phyloP scores from a whole-genome alignment of 441 rosid genomes.

The Flueggea neowawraea region DNA sequence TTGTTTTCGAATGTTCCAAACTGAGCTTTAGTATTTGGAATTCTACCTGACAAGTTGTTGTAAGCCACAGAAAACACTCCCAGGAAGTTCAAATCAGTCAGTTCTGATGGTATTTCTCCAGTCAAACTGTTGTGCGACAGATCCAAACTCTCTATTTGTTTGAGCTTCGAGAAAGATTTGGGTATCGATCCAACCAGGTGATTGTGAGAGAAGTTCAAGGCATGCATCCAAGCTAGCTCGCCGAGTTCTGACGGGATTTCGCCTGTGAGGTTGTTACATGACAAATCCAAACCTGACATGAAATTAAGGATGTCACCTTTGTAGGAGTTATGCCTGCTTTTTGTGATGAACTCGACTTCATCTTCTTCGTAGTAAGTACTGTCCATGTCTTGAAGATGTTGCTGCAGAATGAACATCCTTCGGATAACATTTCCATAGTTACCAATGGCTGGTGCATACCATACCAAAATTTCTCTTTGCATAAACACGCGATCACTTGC shows the following conservation, averaged over 20 bases:
- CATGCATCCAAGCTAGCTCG: not conserved
- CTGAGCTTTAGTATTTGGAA: slow-evolving; percentile 16
- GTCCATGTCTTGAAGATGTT: not conserved
- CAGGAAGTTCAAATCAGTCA: slow-evolving; percentile 2
- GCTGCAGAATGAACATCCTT: not conserved
- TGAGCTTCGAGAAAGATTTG: not conserved
- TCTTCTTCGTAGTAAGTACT: too few relatives aligned
- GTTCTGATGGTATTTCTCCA: slow-evolving; percentile 7
- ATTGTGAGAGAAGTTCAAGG: slow-evolving; percentile 16
- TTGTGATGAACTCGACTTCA: not conserved
- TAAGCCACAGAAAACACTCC: slow-evolving; percentile 12
- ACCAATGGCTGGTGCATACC: too few relatives aligned
- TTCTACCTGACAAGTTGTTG: slow-evolving; percentile 17
- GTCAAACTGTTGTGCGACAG: slow-evolving; percentile 15
- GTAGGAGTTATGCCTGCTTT: not conserved
- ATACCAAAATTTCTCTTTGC: too few relatives aligned
- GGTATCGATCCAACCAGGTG: slow-evolving; percentile 11
- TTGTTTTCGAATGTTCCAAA: slow-evolving; percentile 17
- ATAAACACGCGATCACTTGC: too few relatives aligned
- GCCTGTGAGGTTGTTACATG: slow-evolving; percentile 13
- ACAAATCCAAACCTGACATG: slow-evolving; percentile 11
- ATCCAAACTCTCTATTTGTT: slow-evolving; percentile 14
- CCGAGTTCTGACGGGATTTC: slow-evolving; percentile 3
- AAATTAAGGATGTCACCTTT: slow-evolving; percentile 4
- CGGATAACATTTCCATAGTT: not conserved